Evolutionary conservation across 805 yeast genomes (phyloP).

Genomic region (Torulaspora gathmanii): DNA sequence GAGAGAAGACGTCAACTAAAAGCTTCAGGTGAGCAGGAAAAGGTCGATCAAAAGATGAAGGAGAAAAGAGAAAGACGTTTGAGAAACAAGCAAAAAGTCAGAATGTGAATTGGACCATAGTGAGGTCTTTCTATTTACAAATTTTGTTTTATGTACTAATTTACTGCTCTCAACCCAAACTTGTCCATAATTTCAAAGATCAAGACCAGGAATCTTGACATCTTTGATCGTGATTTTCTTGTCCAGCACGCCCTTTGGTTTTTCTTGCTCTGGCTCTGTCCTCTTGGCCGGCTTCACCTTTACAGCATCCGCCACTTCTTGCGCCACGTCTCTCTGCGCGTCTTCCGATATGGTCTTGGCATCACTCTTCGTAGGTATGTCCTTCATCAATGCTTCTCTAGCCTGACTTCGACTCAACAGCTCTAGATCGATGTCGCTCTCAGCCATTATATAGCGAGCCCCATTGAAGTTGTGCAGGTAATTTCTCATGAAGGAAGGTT

Average conservation of each 20-base stretch:
- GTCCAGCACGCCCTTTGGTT: constrained; percentile 15
- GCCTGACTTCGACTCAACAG: constrained; percentile 15
- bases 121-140: constrained; percentile 7
- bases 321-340: not conserved
- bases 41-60: constrained; percentile 67
- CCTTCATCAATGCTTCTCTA: constrained; percentile 9
- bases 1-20: constrained; percentile 55
- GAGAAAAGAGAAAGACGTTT: constrained; percentile 78
- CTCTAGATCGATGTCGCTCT: constrained; percentile 22
- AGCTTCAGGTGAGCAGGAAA: constrained; percentile 70
- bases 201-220: constrained; percentile 31
- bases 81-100: constrained; percentile 55
- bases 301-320: constrained; percentile 1
- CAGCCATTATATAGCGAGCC: constrained; percentile 59
- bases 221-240: constrained; percentile 25
- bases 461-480: constrained; percentile 64
- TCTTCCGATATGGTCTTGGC: not conserved
- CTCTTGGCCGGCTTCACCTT: not conserved
- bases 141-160: constrained; percentile 1
- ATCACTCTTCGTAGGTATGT: not conserved
- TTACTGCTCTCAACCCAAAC: not conserved
- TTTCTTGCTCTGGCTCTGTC: constrained; percentile 4
- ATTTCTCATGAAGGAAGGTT: constrained; percentile 80
- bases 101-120: constrained; percentile 21
- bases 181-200: constrained; percentile 11